Percentiles rank a stretch among this genome's conserved stretches.
Evolutionary conservation across 2,329 filamentous ascomycete genomes (phyloP).

Genomic region (Xylaria sp.): DNA sequence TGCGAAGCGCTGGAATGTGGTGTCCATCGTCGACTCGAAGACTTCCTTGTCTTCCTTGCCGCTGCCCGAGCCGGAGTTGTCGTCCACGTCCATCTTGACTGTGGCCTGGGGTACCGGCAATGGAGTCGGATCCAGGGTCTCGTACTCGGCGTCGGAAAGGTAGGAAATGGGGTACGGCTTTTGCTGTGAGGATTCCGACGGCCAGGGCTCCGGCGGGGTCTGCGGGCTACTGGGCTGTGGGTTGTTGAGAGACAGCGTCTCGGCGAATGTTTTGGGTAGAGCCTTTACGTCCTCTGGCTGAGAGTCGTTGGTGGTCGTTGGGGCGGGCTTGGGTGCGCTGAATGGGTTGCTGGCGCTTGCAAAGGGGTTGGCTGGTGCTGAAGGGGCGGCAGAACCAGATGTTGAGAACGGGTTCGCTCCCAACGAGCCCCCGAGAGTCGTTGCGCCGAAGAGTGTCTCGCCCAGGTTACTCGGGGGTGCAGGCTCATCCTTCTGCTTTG

Average conservation of each 20-base stretch:
- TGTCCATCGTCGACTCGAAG: conserved; percentile 71
- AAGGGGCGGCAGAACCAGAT: conserved; percentile 24
- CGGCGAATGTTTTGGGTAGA: conserved; percentile 61
- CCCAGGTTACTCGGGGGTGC: conserved; percentile 48
- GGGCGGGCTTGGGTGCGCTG: conserved; percentile 24
- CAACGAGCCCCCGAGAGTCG: conserved; percentile 36
- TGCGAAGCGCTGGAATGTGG: conserved; percentile 69
- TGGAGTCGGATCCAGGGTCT: conserved; percentile 65
- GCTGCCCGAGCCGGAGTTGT: conserved; percentile 31
- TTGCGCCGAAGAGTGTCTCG: conserved; percentile 64
- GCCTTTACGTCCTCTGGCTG: conserved; percentile 25
- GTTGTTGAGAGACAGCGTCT: conserved; percentile 69
- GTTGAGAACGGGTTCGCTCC: conserved; percentile 59
- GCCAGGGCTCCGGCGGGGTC: conserved; percentile 67
- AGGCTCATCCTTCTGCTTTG: conserved; percentile 31
- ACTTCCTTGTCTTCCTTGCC: conserved; percentile 61
- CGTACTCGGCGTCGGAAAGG: conserved; percentile 84
- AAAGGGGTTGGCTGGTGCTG: conserved; percentile 53
- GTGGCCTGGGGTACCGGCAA: conserved; percentile 46
- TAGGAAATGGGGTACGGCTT: conserved; percentile 69
- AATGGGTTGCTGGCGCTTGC: conserved; percentile 49
- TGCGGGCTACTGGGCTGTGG: conserved; percentile 34
- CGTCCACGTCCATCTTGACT: conserved; percentile 45
- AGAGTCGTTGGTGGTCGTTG: conserved; percentile 3
- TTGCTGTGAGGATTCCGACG: conserved; percentile 58